Conservation (phyloP, 1,139 yeast genomes). For the Eremothecium sinecaudum region DNA sequence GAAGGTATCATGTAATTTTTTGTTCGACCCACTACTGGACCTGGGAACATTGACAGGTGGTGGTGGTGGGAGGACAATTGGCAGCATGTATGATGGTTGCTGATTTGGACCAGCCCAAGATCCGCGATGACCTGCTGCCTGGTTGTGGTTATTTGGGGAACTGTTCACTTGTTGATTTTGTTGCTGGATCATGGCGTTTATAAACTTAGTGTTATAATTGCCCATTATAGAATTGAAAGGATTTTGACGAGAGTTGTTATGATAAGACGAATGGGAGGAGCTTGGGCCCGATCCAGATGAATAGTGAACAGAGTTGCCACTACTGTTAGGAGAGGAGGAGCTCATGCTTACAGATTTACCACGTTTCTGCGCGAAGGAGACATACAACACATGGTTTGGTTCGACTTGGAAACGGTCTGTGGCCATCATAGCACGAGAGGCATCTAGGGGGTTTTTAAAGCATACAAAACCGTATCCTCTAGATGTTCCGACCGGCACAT, state of each 20-base stretch:
- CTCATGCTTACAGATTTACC: slow-evolving; percentile 11
- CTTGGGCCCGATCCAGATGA: not conserved
- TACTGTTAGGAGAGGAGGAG: not conserved
- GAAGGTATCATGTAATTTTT: not conserved
- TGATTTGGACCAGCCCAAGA: slow-evolving; percentile 3
- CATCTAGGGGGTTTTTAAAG: slow-evolving; percentile 38
- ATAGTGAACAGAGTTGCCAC: slow-evolving; percentile 2
- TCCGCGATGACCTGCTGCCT: too few species aligned
- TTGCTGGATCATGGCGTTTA: slow-evolving; percentile 16
- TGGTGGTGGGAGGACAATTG: slow-evolving; percentile 6
- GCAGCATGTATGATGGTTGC: slow-evolving; percentile 7
- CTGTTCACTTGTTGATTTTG: slow-evolving; percentile 7
- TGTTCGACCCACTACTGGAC: not conserved
- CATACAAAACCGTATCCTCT: slow-evolving; percentile 47
- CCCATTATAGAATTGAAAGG: slow-evolving; percentile 5
- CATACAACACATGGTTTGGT: slow-evolving; percentile 20
- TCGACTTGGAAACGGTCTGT: slow-evolving; percentile 33
- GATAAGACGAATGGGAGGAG: slow-evolving; percentile 2
- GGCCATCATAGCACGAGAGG: slow-evolving; percentile 38
- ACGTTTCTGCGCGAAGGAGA: slow-evolving; percentile 29
- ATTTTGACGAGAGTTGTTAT: not conserved
- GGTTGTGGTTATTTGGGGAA: not conserved
- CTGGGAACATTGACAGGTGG: slow-evolving; percentile 1
- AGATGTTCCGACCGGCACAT: slow-evolving; percentile 27
- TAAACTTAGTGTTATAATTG: slow-evolving; percentile 15